A percentile compares a stretch with the other conserved stretches of the same genome.
Conservation (phyloP, 495 filamentous ascomycete genomes). For the Cladorrhinum samala region DNA sequence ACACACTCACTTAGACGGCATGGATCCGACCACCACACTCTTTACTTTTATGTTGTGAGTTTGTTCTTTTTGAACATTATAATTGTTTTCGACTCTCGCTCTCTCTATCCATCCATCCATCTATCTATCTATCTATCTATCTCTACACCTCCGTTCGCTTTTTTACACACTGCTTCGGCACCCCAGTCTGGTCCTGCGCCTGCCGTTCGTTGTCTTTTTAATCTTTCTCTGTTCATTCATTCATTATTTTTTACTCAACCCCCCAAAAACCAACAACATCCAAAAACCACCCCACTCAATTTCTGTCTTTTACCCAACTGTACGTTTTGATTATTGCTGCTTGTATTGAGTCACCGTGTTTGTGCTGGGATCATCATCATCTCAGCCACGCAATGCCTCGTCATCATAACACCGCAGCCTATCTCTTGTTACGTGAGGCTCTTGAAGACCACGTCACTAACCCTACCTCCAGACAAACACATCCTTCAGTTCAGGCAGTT, state of each 20-base stretch:
- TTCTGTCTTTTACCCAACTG: constrained; percentile 2
- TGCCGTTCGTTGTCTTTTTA: constrained; percentile 3
- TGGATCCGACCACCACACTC: constrained; percentile 65
- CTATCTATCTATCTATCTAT: constrained; percentile 1
- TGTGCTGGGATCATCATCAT: background rate
- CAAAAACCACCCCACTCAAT: no score
- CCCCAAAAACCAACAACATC: no score
- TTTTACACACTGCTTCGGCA: constrained; percentile 3
- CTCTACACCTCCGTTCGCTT: constrained; percentile 2
- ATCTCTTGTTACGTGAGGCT: background rate
- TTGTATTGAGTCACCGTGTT: background rate
- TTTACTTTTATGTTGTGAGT: constrained; percentile 72
- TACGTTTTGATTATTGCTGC: constrained; percentile 6
- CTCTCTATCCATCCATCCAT: constrained; percentile 15
- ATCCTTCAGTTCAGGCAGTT: constrained; percentile 61
- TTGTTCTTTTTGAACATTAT: constrained; percentile 15
- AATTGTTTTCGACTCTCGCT: constrained; percentile 15
- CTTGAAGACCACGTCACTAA: background rate
- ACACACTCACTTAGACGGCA: no score
- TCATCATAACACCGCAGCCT: background rate
- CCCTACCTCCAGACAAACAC: constrained; percentile 48
- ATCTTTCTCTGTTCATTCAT: constrained; percentile 6
- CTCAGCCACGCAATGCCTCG: background rate
- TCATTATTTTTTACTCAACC: background rate
- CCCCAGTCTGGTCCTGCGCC: constrained; percentile 19